Base-by-base conservation (phyloP, 371 early-diverging fungal genomes). In the Mucor velutinosus region DNA sequence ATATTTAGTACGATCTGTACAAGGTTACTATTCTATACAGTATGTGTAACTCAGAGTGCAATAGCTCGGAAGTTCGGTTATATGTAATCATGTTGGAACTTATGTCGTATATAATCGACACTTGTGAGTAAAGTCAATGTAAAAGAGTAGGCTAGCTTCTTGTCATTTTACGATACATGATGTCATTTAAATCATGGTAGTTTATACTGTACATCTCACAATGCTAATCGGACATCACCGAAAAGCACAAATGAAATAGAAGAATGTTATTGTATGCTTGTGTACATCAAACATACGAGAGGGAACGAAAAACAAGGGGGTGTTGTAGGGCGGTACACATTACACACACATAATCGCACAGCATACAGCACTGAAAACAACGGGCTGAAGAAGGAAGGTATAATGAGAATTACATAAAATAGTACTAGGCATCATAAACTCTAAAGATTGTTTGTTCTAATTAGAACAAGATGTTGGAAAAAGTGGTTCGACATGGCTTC, bases 31-130 rank as follows among this genome's bases (percentile, higher is more conserved):
- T 12, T 60, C 21, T 15, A 62, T 35, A 32, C 53, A 4, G 53
- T 53, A 53, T 53, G 53, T 53, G 53, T 53, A 53, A 53, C 53
- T 53, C 53, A 53, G 53, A 53, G 53, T 27, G 53, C 23, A 53
- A 53, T 53, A 53, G 53, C 35, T 62, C 62, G 62, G 62, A 62
- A 62, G 37, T 62, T 62, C 62, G 62, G 62, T 62, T 51, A 57
- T 56, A 23, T 23, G 41, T 41, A 41, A 17, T 41, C 41, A 41
- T 41, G 41, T 53, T 53, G 53, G 27, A 27, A 25, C 6, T 27
- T 53, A 15, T 53, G 14, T 53, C 41, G 41, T 41, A 41, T 41
- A 17, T 41, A 41, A 17, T 17, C 41, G 41, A 41, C 41, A 51
- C 14, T 51, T 51, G 23, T 51, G 11, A 19, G 19, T 23, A 51